phyloP scores from a whole-genome alignment of 1,284 basidiomycete species.

The Mycosarcoma mackinlayi region DNA sequence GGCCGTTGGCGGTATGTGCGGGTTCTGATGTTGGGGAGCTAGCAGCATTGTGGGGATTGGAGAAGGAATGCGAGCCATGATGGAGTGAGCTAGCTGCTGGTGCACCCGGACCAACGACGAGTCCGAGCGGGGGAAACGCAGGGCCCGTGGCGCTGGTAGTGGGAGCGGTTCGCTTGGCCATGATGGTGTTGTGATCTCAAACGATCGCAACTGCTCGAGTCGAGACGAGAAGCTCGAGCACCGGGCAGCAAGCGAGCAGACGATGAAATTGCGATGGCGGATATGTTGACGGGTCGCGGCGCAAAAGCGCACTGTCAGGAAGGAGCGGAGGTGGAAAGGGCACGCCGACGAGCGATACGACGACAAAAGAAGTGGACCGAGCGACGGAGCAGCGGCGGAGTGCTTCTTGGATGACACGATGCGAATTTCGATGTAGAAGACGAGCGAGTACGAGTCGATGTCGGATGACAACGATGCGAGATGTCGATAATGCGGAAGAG shows the following conservation, averaged over 20 bases:
- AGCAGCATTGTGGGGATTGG: slow-evolving; percentile 20
- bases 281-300: slow-evolving; percentile 24
- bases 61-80: slow-evolving; percentile 26
- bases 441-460: too few species aligned
- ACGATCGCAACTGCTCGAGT: slow-evolving; percentile 21
- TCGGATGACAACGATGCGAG: neutral
- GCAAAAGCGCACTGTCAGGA: slow-evolving; percentile 17
- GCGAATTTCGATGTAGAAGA: too few species aligned
- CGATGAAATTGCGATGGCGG: slow-evolving; percentile 3
- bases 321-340: neutral
- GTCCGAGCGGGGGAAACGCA: slow-evolving; percentile 54
- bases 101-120: slow-evolving; percentile 50
- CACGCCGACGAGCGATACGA: slow-evolving; percentile 1
- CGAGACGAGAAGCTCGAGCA: slow-evolving; percentile 32
- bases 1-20: slow-evolving; percentile 33
- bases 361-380: neutral
- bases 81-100: slow-evolving; percentile 32
- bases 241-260: slow-evolving; percentile 15
- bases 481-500: neutral
- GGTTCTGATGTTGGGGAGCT: slow-evolving; percentile 24
- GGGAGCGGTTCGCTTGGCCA: slow-evolving; percentile 50
- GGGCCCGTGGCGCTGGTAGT: slow-evolving; percentile 41
- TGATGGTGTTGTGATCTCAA: slow-evolving; percentile 10
- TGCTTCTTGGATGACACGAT: too few species aligned
- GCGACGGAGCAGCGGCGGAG: too few species aligned